These are phyloP conservation scores for Hura crepitans DNA, from an alignment of 441 rosid species.

Conservation along the genomic window DNA sequence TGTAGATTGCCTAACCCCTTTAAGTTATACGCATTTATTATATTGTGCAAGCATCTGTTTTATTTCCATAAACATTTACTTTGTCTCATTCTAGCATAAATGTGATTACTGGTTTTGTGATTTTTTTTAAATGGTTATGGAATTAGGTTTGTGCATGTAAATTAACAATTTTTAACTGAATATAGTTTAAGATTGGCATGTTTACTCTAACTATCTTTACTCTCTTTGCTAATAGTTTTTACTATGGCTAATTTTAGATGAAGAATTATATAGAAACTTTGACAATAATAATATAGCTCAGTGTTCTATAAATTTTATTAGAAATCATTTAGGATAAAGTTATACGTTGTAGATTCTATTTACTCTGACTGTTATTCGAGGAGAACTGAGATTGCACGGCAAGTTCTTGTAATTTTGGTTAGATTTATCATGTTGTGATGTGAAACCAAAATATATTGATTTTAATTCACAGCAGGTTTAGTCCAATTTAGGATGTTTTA, in stretches of 20 bases:
- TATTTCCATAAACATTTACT: not conserved
- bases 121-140: too few species aligned
- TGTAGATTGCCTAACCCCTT: not conserved
- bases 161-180: too few species aligned
- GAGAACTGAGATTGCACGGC: not conserved
- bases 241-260: too few species aligned
- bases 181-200: too few species aligned
- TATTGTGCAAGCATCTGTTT: not conserved
- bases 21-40: not conserved
- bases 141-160: too few species aligned
- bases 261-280: too few species aligned
- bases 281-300: too few species aligned
- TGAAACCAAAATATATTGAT: not conserved
- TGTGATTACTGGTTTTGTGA: not conserved
- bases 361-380: not conserved
- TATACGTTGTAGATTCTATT: not conserved
- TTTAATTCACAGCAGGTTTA: not conserved
- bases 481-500: constrained; percentile 10
- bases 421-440: not conserved
- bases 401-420: not conserved
- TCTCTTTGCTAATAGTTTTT: too few species aligned
- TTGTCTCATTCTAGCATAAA: too few species aligned
- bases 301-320: too few species aligned
- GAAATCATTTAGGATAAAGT: not conserved
- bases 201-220: too few species aligned